Base-by-base conservation (phyloP, 305 asterid species). In the Fraxinus platypoda region DNA sequence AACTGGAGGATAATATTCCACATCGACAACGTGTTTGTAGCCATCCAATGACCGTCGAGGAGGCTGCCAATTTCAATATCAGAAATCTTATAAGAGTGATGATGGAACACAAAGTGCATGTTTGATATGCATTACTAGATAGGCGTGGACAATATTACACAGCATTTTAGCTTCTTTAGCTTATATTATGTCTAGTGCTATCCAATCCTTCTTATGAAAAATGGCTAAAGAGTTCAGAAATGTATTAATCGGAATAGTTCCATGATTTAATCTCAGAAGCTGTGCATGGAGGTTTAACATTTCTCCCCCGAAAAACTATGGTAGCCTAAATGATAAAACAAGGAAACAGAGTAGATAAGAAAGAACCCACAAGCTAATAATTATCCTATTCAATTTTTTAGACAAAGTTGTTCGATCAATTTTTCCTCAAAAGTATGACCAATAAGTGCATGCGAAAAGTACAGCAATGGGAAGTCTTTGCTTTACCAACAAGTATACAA, bases 11-110 rank as follows among this genome's bases (percentile, higher is more conserved):
- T 95, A 93, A 78, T 92, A 83, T 84, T 88, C 94, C 81, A 93
- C 92, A 23, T 90, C 88, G 4, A 94, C 98, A 13, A 95, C 87
- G 81, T 95, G 99, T 80, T 93, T 85, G 81, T 95, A 95, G 79
- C 99, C 98, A 84, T 93, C 98, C 91, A 95, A 78, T 78, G 98
- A 94, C 62, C 83, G 90, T 78, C 28, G 82, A 75, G 95, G 85
- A 78, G 95, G 97, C 97, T 95, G 92, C 90, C 81, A 84, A 9
- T 59, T 49, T 59, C 72, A 73, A 77, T 66, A 79, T 8, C 30
- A 52, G 13, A 77, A 82, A 54, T 62, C 54, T 83, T 59, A 88
- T 57, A 75, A 23, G 62, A 72, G 41, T 62, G 35, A 49, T 23
- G 78, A 49, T n/a, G 78, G 78, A 74, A 79, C 62, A 75, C 66